Percentiles rank a stretch among this genome's conserved stretches.
These are phyloP conservation scores for Cryphonectria nitschkei DNA, from an alignment of 2,329 filamentous ascomycete genomes.

Conservation along the genomic window DNA sequence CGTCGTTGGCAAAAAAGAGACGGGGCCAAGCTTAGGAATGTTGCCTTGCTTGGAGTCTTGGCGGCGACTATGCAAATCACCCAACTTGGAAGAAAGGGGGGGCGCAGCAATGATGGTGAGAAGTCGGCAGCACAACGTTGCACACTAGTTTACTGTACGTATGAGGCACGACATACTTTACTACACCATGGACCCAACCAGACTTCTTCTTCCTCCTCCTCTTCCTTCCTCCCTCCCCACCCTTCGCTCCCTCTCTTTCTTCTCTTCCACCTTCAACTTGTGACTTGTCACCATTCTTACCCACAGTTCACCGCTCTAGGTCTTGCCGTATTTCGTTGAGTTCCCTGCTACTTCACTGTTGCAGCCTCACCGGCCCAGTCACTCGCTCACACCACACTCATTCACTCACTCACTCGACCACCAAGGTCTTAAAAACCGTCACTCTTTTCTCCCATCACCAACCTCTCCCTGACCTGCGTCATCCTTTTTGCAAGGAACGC, in stretches of 20 bases:
- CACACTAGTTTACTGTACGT: slow-evolving; percentile 10
- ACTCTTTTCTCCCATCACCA: slow-evolving; percentile 21
- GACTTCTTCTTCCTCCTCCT: not conserved
- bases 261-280: not conserved
- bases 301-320: slow-evolving; percentile 4
- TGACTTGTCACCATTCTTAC: slow-evolving; percentile 3
- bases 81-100: not conserved
- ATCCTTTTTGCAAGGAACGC: slow-evolving; percentile 17
- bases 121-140: slow-evolving; percentile 11
- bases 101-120: slow-evolving; percentile 6
- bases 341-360: slow-evolving; percentile 19
- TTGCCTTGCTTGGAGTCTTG: not conserved
- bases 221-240: slow-evolving; percentile 5
- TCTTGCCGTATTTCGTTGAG: slow-evolving; percentile 11
- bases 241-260: not conserved
- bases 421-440: slow-evolving; percentile 16
- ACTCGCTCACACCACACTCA: not conserved
- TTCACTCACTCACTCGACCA: slow-evolving; percentile 26
- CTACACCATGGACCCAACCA: slow-evolving; percentile 10
- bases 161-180: slow-evolving; percentile 21
- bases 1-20: not conserved
- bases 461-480: slow-evolving; percentile 13
- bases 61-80: not conserved
- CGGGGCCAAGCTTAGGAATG: not conserved
- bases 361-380: slow-evolving; percentile 18